Percentiles rank a stretch among this genome's conserved stretches.
Evolutionary conservation across 169 alveolate genomes (phyloP).

Genomic region (Plasmodium malariae): DNA sequence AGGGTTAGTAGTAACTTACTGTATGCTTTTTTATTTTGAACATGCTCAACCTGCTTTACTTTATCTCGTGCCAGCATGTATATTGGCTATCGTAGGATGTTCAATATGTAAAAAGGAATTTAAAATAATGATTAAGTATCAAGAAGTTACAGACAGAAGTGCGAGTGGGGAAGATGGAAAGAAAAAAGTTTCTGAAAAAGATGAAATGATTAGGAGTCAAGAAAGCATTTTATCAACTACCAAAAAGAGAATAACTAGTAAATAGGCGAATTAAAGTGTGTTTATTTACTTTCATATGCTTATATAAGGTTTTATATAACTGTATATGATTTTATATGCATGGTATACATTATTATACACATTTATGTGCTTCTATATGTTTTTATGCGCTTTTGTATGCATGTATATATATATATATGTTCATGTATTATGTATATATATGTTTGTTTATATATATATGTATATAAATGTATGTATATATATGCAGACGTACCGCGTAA

Average conservation of each 20-base stretch:
- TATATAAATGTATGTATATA: too few relatives aligned
- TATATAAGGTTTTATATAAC: too few relatives aligned
- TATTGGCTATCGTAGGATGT: conserved; percentile 79
- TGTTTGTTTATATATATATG: too few relatives aligned
- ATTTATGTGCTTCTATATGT: neutral
- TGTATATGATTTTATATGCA: too few relatives aligned
- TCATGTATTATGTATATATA: neutral
- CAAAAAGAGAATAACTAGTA: conserved; percentile 33
- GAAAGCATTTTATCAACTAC: conserved; percentile 34
- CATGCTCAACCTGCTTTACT: conserved; percentile 94
- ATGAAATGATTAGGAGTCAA: conserved; percentile 24
- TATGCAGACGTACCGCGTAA: too few relatives aligned
- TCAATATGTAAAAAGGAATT: conserved; percentile 75
- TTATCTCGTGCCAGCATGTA: conserved; percentile 92
- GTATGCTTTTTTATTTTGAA: conserved; percentile 88
- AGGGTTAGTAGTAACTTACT: conserved; percentile 90
- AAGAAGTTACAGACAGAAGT: conserved; percentile 66
- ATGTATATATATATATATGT: neutral
- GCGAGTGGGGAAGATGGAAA: conserved; percentile 15
- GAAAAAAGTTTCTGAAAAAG: conserved; percentile 34
- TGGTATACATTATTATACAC: too few relatives aligned
- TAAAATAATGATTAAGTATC: conserved; percentile 63
- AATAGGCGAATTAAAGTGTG: too few relatives aligned
- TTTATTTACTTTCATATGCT: too few relatives aligned
- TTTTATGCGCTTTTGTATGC: neutral